Evolutionary conservation across 345 rosid species (phyloP).

Genomic region (Euclidium syriacum): DNA sequence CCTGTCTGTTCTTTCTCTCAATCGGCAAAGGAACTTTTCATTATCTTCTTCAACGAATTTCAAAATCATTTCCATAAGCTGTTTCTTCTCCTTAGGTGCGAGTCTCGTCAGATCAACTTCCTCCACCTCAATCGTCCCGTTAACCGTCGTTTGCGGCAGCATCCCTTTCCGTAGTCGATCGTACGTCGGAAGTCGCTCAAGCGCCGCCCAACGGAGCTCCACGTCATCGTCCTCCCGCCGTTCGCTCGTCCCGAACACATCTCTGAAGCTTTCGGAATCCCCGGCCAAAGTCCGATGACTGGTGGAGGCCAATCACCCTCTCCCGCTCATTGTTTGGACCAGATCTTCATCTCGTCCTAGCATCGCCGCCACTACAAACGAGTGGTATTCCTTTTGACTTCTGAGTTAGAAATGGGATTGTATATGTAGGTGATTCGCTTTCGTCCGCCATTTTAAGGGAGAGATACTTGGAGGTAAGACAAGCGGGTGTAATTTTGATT

Average conservation of each 20-base stretch:
- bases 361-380: slow-evolving; percentile 28
- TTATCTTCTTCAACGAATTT: slow-evolving; percentile 75
- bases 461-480: too few species aligned
- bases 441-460: too few species aligned
- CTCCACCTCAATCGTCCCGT: slow-evolving; percentile 42
- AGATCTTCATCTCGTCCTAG: slow-evolving; percentile 49
- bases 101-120: slow-evolving; percentile 67
- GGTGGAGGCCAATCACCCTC: slow-evolving; percentile 39
- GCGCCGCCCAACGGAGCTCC: slow-evolving; percentile 93
- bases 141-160: slow-evolving; percentile 45
- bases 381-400: too few species aligned
- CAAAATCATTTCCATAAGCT: slow-evolving; percentile 55
- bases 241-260: slow-evolving; percentile 38
- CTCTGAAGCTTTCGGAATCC: slow-evolving; percentile 48
- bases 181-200: slow-evolving; percentile 89
- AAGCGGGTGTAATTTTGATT: too few species aligned
- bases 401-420: too few species aligned
- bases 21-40: slow-evolving; percentile 53
- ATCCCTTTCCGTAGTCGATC: slow-evolving; percentile 72
- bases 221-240: slow-evolving; percentile 56
- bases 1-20: slow-evolving; percentile 75
- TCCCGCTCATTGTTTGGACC: slow-evolving; percentile 49
- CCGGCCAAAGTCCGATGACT: slow-evolving; percentile 41
- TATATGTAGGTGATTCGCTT: too few species aligned
- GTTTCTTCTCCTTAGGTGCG: slow-evolving; percentile 54